Base-by-base conservation (phyloP, 1,139 yeast genomes). In the Kurtzmaniella quercitrusa region DNA sequence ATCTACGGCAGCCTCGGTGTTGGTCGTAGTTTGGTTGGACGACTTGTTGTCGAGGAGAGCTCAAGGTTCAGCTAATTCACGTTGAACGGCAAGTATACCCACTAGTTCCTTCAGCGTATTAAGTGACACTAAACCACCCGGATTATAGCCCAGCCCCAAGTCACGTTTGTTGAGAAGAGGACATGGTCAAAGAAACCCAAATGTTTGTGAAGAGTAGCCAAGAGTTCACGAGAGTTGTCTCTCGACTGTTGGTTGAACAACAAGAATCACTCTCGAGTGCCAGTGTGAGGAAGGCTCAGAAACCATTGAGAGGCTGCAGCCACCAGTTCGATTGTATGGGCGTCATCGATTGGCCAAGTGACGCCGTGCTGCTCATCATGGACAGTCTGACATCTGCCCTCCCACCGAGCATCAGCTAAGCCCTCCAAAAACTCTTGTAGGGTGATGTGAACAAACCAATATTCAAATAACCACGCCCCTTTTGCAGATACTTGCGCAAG, bases 381-480 rank as follows among this genome's bases (percentile, higher is more conserved):
- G 27, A 89, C 65, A 2, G 81, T 74, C 63, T 94, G 98, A 57
- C 98, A 93, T 53, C 99, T 75, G 1, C 99, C 99, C 18, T 94
- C 94, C 97, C 98, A 93, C 39, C 73, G 67, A 1, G 96, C 88
- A 1, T 65, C 48, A 43, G 75, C 80, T 37, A 94, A 70, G 1
- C 98, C 99, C 9, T 58, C 55, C 5, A 74, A 55, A 52, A 89
- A 82, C 55, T 75, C 68, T 3, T 64, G 70, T 94, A 98, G 3
- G 99, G 99, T 2, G 97, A 89, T 1, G 98, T 91, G 61, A 87
- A 94, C 27, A 93, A 73, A 0, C 98, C 99, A 42, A 91, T 76
- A 59, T 87, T 88, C 39, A 64, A 59, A 45, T 80, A 62, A 41
- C 57, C 49, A 16, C 56, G 45, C 25, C 31, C 38, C 21, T 12